A percentile compares a stretch with the other conserved stretches of the same genome.
These are phyloP conservation scores for Pichia sp. DNA, from an alignment of 1,139 yeast species.

Conservation along the genomic window DNA sequence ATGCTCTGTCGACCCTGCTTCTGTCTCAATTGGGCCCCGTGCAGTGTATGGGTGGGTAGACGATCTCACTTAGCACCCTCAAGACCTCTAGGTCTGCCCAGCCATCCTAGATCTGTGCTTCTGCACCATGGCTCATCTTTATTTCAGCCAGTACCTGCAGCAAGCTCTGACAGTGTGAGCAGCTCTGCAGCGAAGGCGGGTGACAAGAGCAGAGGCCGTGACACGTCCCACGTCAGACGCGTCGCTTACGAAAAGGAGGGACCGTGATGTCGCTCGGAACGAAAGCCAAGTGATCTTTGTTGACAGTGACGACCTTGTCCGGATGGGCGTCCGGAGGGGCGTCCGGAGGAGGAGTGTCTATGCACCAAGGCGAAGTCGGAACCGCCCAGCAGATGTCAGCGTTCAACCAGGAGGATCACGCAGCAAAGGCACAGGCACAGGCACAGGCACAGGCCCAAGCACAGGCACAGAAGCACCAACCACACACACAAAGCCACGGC, in stretches of 20 bases:
- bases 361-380: neutral
- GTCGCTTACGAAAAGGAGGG: neutral
- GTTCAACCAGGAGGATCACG: neutral
- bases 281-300: neutral
- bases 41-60: too few species aligned
- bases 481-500: slow-evolving; percentile 6
- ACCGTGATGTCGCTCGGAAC: neutral
- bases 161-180: neutral
- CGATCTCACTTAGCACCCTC: too few species aligned
- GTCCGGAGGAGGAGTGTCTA: too few species aligned
- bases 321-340: too few species aligned
- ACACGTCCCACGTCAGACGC: neutral
- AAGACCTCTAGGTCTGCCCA: neutral
- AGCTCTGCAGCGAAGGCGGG: neutral
- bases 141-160: neutral
- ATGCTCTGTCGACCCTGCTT: neutral
- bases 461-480: slow-evolving; percentile 6
- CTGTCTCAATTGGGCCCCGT: neutral
- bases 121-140: neutral
- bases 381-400: neutral
- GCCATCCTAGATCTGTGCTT: too few species aligned
- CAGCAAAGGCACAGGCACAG: slow-evolving; percentile 4
- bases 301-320: neutral
- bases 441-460: slow-evolving; percentile 3
- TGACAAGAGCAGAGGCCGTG: neutral